Conservation (phyloP, 2,329 filamentous ascomycete species). For the Phyllachora maydis region DNA sequence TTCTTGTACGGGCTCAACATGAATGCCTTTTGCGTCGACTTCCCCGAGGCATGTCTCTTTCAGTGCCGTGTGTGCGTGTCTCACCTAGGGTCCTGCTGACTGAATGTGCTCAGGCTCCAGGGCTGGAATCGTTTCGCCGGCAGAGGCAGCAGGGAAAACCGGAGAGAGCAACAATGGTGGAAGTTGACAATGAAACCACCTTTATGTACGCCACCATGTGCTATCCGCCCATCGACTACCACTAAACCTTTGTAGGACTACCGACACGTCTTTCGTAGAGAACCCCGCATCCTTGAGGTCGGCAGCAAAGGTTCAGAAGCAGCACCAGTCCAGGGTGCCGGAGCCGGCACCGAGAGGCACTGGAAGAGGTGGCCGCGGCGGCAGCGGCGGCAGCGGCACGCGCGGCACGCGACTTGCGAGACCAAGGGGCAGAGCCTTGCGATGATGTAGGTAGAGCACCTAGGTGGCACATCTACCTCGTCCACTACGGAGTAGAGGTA, state of each 20-base stretch:
- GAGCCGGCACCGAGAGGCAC: conserved; percentile 15
- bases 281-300: conserved; percentile 45
- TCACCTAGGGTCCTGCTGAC: too few relatives aligned
- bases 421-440: not conserved
- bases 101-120: too few relatives aligned
- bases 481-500: too few relatives aligned
- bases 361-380: conserved; percentile 13
- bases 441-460: too few relatives aligned
- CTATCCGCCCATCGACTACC: not conserved
- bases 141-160: conserved; percentile 36
- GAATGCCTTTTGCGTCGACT: conserved; percentile 98
- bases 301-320: conserved; percentile 20
- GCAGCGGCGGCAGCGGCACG: conserved; percentile 15
- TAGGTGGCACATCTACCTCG: too few relatives aligned
- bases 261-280: conserved; percentile 78
- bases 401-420: conserved; percentile 10
- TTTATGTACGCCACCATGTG: conserved; percentile 50
- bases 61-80: not conserved
- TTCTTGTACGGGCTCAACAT: conserved; percentile 95
- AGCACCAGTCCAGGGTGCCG: conserved; percentile 25
- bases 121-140: conserved; percentile 62
- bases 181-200: conserved; percentile 49
- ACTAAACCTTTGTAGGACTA: conserved; percentile 39
- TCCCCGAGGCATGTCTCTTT: conserved; percentile 72
- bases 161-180: conserved; percentile 8